Conservation (phyloP, 2,329 filamentous ascomycete genomes). For the Claviceps paspali region DNA sequence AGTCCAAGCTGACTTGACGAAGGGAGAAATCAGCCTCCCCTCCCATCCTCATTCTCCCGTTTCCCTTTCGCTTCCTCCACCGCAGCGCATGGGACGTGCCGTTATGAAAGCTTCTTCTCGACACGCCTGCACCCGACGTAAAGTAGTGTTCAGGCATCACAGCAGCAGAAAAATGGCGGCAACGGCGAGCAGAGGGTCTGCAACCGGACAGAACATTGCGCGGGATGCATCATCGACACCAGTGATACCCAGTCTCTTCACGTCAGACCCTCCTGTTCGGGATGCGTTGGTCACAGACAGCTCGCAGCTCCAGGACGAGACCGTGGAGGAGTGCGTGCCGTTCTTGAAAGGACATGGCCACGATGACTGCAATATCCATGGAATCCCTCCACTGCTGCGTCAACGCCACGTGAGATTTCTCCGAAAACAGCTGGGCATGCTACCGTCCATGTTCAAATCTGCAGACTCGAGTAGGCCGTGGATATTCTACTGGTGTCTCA, state of each 20-base stretch:
- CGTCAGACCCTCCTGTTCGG: conserved; percentile 40
- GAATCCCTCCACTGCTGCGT: conserved; percentile 60
- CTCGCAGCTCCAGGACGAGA: conserved; percentile 52
- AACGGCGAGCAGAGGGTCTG: conserved; percentile 1
- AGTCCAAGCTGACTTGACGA: conserved; percentile 1
- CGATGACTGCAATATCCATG: conserved; percentile 48
- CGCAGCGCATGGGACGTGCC: conserved; percentile 1
- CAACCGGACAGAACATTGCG: background rate
- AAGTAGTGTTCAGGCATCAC: conserved; percentile 6
- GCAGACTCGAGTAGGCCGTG: conserved; percentile 84
- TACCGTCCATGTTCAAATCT: conserved; percentile 55
- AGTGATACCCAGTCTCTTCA: conserved; percentile 41
- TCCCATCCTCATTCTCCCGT: background rate
- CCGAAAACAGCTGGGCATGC: conserved; percentile 37
- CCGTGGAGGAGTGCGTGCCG: conserved; percentile 52
- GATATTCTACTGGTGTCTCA: conserved; percentile 86
- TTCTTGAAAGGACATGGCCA: conserved; percentile 44
- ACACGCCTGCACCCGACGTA: conserved; percentile 4
- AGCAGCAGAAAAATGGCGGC: conserved; percentile 5
- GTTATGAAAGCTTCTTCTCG: conserved; percentile 4
- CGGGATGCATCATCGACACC: conserved; percentile 9
- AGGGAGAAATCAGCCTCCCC: background rate
- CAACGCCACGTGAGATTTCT: conserved; percentile 47
- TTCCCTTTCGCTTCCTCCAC: background rate
- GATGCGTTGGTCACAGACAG: conserved; percentile 55